A percentile compares a stretch with the other conserved stretches of the same genome.
These are phyloP conservation scores for Kwoniella botswanensis DNA, from an alignment of 768 basidiomycete species.

Conservation along the genomic window DNA sequence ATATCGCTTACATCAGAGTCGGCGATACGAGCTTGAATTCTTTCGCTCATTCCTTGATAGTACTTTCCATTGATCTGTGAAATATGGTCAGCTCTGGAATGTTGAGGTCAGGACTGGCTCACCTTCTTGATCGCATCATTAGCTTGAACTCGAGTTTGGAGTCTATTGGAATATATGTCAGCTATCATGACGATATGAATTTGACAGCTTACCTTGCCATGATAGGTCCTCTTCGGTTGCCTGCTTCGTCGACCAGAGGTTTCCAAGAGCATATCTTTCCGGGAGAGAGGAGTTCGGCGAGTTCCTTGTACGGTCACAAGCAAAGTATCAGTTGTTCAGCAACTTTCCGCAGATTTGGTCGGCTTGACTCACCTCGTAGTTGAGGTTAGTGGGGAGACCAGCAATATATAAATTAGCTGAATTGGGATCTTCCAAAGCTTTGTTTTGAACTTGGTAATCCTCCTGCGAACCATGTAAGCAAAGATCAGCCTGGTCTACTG, in stretches of 20 bases:
- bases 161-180: conserved; percentile 13
- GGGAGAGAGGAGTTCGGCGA: conserved; percentile 17
- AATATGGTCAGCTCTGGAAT: neutral
- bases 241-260: conserved; percentile 34
- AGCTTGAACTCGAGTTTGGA: conserved; percentile 39
- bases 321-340: neutral
- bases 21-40: conserved; percentile 40
- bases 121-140: conserved; percentile 41
- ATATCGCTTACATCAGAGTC: conserved; percentile 41
- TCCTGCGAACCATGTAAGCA: conserved; percentile 23
- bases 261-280: conserved; percentile 37
- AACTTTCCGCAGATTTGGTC: neutral
- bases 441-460: conserved; percentile 45
- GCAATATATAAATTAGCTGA: conserved; percentile 47
- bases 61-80: conserved; percentile 36
- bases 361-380: conserved; percentile 30
- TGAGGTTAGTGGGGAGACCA: conserved; percentile 33
- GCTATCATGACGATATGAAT: neutral
- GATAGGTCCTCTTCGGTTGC: conserved; percentile 36
- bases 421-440: conserved; percentile 39
- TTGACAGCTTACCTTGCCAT: conserved; percentile 33
- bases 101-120: neutral
- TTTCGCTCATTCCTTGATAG: conserved; percentile 29
- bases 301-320: conserved; percentile 11
- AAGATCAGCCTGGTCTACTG: conserved; percentile 6